phyloP scores from a whole-genome alignment of 768 basidiomycete genomes.

The Nidularia sp. region DNA sequence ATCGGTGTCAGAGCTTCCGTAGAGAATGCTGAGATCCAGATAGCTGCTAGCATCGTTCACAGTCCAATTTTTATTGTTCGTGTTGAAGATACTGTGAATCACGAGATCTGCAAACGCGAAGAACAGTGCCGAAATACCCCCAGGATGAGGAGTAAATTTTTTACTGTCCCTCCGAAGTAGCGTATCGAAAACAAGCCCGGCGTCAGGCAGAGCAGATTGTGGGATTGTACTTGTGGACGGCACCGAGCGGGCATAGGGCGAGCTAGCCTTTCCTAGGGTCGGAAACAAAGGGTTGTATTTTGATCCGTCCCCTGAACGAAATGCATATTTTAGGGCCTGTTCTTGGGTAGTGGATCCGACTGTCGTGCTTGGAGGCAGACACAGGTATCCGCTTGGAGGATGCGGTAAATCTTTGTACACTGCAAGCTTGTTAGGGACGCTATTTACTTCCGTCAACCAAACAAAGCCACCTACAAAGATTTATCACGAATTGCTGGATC shows the following conservation, averaged over 20 bases:
- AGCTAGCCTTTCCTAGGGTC: constrained; percentile 52
- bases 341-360: constrained; percentile 8
- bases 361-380: constrained; percentile 10
- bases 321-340: constrained; percentile 38
- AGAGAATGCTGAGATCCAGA: constrained; percentile 71
- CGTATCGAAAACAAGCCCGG: constrained; percentile 67
- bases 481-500: constrained; percentile 49
- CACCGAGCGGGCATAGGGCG: constrained; percentile 68
- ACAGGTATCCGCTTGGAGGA: constrained; percentile 26
- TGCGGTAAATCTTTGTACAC: constrained; percentile 82
- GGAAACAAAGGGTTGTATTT: constrained; percentile 55
- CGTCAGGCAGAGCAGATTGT: constrained; percentile 50
- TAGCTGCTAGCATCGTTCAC: constrained; percentile 70
- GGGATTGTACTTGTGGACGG: constrained; percentile 41
- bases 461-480: constrained; percentile 41
- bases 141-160: constrained; percentile 49
- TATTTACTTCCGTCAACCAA: constrained; percentile 10
- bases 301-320: constrained; percentile 56
- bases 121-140: constrained; percentile 68
- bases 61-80: constrained; percentile 39
- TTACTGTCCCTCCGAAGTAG: constrained; percentile 47
- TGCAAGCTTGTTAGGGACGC: constrained; percentile 18
- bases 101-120: constrained; percentile 79
- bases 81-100: constrained; percentile 71
- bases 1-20: constrained; percentile 51